Percentiles rank a stretch among this genome's conserved stretches.
Evolutionary conservation across 2,329 filamentous ascomycete species (phyloP).

Genomic region (Fusarium oxysporum): DNA sequence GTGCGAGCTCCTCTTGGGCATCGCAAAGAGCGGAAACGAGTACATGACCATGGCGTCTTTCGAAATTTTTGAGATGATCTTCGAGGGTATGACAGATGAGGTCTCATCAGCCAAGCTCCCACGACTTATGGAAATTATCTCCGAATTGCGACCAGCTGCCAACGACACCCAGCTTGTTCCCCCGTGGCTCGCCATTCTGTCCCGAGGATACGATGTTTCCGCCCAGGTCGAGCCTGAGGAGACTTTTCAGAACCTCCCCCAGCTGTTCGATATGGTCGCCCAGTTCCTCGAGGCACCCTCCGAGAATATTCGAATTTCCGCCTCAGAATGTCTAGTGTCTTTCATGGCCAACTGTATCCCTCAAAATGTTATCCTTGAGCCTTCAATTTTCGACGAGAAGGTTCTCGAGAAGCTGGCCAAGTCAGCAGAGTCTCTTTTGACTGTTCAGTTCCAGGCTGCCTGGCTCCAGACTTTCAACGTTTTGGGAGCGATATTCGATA

Average conservation of each 20-base stretch:
- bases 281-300: conserved; percentile 87
- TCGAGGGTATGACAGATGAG: conserved; percentile 89
- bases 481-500: conserved; percentile 86
- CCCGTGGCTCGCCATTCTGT: conserved; percentile 96
- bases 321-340: conserved; percentile 93
- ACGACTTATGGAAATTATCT: conserved; percentile 88
- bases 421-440: conserved; percentile 79
- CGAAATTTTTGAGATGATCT: conserved; percentile 97
- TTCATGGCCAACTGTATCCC: conserved; percentile 93
- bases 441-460: conserved; percentile 90
- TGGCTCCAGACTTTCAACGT: conserved; percentile 97
- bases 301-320: conserved; percentile 92
- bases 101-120: conserved; percentile 90
- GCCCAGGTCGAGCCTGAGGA: conserved; percentile 89
- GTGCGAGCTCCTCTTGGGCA: conserved; percentile 88
- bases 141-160: conserved; percentile 88
- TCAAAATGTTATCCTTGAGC: conserved; percentile 82
- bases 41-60: conserved; percentile 97
- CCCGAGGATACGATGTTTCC: conserved; percentile 92
- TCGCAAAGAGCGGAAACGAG: conserved; percentile 91
- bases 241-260: conserved; percentile 90
- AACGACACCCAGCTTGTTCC: conserved; percentile 96
- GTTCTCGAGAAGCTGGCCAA: conserved; percentile 83
- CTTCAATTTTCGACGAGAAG: conserved; percentile 94
- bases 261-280: conserved; percentile 83